Evolutionary conservation across 768 basidiomycete species (phyloP).

Genomic region (Gloeopeniophorella convolvens): DNA sequence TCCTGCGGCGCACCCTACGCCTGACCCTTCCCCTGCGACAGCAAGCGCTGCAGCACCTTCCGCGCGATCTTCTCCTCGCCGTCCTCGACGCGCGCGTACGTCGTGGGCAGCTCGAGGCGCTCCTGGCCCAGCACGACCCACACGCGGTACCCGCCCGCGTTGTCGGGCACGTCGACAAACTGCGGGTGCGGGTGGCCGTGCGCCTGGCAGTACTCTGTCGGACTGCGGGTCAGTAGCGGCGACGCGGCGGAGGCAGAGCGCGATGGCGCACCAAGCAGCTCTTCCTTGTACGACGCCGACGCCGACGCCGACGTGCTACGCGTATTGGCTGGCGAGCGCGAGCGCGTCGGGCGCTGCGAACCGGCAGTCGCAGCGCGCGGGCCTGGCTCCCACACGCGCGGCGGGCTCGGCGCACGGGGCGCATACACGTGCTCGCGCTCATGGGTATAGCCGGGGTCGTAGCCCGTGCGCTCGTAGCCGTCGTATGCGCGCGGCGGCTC

Average conservation of each 20-base stretch:
- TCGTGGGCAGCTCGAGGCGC: slow-evolving; percentile 19
- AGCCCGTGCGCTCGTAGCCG: slow-evolving; percentile 3
- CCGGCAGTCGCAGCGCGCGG: slow-evolving; percentile 2
- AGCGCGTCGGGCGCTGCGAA: neutral
- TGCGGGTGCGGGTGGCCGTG: neutral
- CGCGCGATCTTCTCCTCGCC: slow-evolving; percentile 23
- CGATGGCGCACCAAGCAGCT: slow-evolving; percentile 4
- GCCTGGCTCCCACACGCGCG: slow-evolving; percentile 12
- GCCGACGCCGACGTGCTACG: neutral
- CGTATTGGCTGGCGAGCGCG: neutral
- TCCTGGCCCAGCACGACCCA: slow-evolving; percentile 22
- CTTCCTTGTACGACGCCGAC: neutral
- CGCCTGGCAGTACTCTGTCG: slow-evolving; percentile 9
- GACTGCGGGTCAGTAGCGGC: no score
- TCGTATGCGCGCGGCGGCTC: neutral
- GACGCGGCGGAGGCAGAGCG: neutral
- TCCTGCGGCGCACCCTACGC: no score
- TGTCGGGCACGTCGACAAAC: neutral
- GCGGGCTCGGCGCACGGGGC: neutral
- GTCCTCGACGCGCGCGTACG: slow-evolving; percentile 7
- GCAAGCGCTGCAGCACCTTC: slow-evolving; percentile 21
- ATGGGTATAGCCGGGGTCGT: neutral
- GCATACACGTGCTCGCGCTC: neutral
- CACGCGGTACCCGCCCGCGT: slow-evolving; percentile 12
- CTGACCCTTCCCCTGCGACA: neutral